These are phyloP conservation scores for Penicillium sp. DNA, from an alignment of 2,329 filamentous ascomycete genomes.

Conservation along the genomic window DNA sequence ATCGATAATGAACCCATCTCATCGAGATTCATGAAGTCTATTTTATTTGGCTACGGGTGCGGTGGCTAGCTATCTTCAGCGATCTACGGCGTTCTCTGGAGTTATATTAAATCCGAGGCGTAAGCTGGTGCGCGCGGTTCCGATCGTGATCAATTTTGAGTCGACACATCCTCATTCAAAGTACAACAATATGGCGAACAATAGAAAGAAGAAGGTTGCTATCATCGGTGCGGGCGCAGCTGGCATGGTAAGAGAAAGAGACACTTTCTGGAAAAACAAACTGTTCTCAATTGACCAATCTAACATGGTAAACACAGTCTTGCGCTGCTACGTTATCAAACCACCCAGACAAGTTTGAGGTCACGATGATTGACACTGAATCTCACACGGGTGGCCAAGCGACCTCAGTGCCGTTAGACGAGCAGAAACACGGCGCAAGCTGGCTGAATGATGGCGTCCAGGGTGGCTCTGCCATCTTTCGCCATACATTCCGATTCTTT, in stretches of 20 bases:
- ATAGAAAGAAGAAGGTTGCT: conserved; percentile 53
- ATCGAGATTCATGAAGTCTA: neutral
- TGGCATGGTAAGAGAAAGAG: conserved; percentile 53
- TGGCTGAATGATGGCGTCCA: conserved; percentile 66
- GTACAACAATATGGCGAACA: neutral
- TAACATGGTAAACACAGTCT: conserved; percentile 44
- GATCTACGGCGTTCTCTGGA: no score
- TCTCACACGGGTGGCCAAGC: conserved; percentile 64
- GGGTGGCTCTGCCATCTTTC: conserved; percentile 62
- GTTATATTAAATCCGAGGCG: no score
- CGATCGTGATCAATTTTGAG: no score
- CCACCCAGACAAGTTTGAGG: conserved; percentile 65
- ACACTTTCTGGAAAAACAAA: neutral
- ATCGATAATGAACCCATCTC: conserved; percentile 10
- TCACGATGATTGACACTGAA: conserved; percentile 64
- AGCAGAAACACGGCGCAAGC: conserved; percentile 57
- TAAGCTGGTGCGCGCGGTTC: no score
- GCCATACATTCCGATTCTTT: conserved; percentile 65
- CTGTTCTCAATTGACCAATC: neutral
- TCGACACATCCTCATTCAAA: neutral
- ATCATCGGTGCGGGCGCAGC: conserved; percentile 66
- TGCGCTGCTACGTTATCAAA: conserved; percentile 68
- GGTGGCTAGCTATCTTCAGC: neutral
- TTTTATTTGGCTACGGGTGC: neutral
- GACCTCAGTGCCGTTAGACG: conserved; percentile 59